These are phyloP conservation scores for Hermanozyma aechmeae DNA, from an alignment of 805 yeast genomes.

Conservation along the genomic window DNA sequence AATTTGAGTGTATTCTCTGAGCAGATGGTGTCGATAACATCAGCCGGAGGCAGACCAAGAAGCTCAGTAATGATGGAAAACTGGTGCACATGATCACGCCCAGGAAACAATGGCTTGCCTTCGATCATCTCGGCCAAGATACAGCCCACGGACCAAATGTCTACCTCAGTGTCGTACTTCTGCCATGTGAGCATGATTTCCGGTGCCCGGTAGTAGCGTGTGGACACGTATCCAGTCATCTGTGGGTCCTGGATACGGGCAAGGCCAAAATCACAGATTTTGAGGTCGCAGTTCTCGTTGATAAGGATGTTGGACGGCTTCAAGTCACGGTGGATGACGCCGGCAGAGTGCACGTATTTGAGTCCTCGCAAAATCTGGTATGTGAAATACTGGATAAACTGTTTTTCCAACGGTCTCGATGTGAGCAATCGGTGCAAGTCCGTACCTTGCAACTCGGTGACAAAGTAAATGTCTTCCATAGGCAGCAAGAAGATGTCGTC, in stretches of 20 bases:
- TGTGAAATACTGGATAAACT: constrained; percentile 91
- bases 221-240: constrained; percentile 97
- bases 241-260: constrained; percentile 98
- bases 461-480: constrained; percentile 90
- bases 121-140: constrained; percentile 96
- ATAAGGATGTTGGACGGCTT: constrained; percentile 79
- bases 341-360: constrained; percentile 86
- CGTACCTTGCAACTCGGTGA: constrained; percentile 94
- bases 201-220: constrained; percentile 94
- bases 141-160: constrained; percentile 97
- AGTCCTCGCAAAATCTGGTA: constrained; percentile 89
- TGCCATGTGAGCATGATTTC: constrained; percentile 99
- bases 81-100: constrained; percentile 97
- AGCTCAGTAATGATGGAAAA: constrained; percentile 94
- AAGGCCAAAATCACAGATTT: constrained; percentile 88
- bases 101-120: constrained; percentile 95
- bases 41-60: constrained; percentile 92
- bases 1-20: constrained; percentile 91
- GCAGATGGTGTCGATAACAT: constrained; percentile 92
- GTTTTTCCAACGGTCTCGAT: constrained; percentile 89
- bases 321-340: constrained; percentile 83
- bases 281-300: constrained; percentile 84
- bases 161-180: constrained; percentile 92
- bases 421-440: constrained; percentile 88
- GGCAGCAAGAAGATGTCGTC: constrained; percentile 94